Conservation (phyloP, 192 early-diverging fungal species). For the Kickxella alabastrina region DNA sequence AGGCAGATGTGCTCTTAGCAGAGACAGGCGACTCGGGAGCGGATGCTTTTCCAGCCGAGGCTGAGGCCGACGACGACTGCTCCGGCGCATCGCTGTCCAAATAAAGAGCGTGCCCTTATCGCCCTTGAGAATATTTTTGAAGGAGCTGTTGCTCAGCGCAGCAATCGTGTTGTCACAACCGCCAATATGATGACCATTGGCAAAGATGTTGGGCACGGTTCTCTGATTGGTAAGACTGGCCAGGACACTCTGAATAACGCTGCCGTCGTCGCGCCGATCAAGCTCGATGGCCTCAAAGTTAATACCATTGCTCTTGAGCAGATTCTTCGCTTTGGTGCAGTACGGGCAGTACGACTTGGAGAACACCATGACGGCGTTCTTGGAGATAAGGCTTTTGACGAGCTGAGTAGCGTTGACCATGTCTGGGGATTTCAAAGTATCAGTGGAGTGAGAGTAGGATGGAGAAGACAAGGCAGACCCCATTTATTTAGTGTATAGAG, state of each 20-base stretch:
- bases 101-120: no score
- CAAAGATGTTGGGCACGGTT: slow-evolving; percentile 77
- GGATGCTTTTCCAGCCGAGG: not conserved
- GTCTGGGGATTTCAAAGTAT: no score
- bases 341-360: slow-evolving; percentile 75
- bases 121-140: slow-evolving; percentile 50
- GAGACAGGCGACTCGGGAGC: no score
- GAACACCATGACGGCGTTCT: slow-evolving; percentile 60
- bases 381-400: slow-evolving; percentile 29
- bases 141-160: slow-evolving; percentile 46
- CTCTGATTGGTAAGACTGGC: slow-evolving; percentile 56
- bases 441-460: not conserved
- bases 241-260: slow-evolving; percentile 61
- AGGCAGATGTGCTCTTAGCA: no score
- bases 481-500: slow-evolving; percentile 5
- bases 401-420: slow-evolving; percentile 26
- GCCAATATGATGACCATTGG: slow-evolving; percentile 62
- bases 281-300: slow-evolving; percentile 55
- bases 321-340: slow-evolving; percentile 55
- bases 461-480: slow-evolving; percentile 2
- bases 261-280: slow-evolving; percentile 49
- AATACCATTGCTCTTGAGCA: slow-evolving; percentile 35
- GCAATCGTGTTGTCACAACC: slow-evolving; percentile 57
- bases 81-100: slow-evolving; percentile 2
- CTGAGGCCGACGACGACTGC: not conserved